phyloP scores from a whole-genome alignment of 164 flowering plant species.

The Buxus sempervirens region DNA sequence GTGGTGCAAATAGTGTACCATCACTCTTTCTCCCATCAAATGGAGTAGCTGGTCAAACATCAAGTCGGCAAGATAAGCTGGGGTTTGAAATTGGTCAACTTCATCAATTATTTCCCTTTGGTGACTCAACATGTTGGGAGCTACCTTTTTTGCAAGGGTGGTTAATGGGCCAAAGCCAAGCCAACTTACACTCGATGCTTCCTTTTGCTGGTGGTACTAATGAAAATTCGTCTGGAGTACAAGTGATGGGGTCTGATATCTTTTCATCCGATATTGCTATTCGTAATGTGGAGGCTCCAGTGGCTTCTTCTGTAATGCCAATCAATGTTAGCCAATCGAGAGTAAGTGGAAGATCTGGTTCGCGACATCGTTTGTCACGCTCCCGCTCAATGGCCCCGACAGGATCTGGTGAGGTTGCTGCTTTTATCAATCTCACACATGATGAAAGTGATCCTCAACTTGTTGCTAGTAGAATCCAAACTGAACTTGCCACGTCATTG shows the following conservation, averaged over 20 bases:
- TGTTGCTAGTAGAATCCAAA: slow-evolving; percentile 47
- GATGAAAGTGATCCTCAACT: slow-evolving; percentile 54
- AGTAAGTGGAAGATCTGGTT: slow-evolving; percentile 45
- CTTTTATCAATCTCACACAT: slow-evolving; percentile 18
- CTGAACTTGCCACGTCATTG: slow-evolving; percentile 77
- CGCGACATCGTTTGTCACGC: slow-evolving; percentile 47
- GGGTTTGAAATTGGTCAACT: slow-evolving; percentile 28
- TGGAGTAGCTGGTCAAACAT: slow-evolving; percentile 11
- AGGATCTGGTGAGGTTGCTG: slow-evolving; percentile 43
- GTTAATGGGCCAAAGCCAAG: slow-evolving; percentile 87
- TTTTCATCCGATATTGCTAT: slow-evolving; percentile 22
- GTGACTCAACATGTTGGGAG: slow-evolving; percentile 76
- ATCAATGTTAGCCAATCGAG: slow-evolving; percentile 29
- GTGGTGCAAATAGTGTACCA: slow-evolving; percentile 11
- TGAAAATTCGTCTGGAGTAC: slow-evolving; percentile 35
- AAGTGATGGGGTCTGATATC: slow-evolving; percentile 19
- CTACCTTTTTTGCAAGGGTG: slow-evolving; percentile 90
- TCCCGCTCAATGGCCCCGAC: slow-evolving; percentile 30
- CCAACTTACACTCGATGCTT: slow-evolving; percentile 37
- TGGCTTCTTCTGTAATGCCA: slow-evolving; percentile 31
- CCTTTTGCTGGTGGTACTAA: slow-evolving; percentile 28
- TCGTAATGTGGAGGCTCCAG: slow-evolving; percentile 22
- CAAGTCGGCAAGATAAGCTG: slow-evolving; percentile 12
- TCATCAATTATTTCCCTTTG: slow-evolving; percentile 48
- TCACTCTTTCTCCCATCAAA: slow-evolving; percentile 9